phyloP scores from a whole-genome alignment of 2,329 filamentous ascomycete genomes.

The Alternaria burnsii region DNA sequence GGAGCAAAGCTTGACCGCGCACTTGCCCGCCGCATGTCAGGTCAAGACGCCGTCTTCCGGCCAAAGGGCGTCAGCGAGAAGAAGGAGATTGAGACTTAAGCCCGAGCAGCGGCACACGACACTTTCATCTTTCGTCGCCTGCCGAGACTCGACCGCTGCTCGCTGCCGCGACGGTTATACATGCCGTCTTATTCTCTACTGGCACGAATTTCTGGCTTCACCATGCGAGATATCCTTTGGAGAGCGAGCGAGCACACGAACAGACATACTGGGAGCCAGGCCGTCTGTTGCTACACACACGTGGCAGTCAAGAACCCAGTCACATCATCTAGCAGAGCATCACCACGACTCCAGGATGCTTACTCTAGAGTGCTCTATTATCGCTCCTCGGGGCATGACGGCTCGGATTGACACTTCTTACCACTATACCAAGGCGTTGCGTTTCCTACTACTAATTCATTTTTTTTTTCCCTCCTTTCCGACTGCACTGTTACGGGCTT shows the following conservation, averaged over 20 bases:
- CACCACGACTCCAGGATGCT: neutral
- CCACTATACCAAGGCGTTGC: slow-evolving; percentile 7
- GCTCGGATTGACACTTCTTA: neutral
- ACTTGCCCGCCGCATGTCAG: slow-evolving; percentile 82
- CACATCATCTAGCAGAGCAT: neutral
- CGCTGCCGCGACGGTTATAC: slow-evolving; percentile 10
- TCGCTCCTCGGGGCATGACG: neutral
- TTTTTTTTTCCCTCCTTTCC: neutral
- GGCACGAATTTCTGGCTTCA: slow-evolving; percentile 13
- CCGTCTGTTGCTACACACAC: neutral
- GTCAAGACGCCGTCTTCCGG: slow-evolving; percentile 88
- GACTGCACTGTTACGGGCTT: neutral
- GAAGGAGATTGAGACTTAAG: slow-evolving; percentile 42
- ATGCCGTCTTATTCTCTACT: slow-evolving; percentile 7
- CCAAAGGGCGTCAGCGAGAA: slow-evolving; percentile 54
- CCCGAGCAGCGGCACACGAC: neutral
- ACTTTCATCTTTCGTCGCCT: slow-evolving; percentile 3
- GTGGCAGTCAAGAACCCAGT: neutral
- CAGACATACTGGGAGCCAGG: neutral
- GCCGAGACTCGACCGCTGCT: slow-evolving; percentile 13
- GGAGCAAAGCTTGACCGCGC: slow-evolving; percentile 91
- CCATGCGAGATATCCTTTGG: slow-evolving; percentile 19
- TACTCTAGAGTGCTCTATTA: neutral
- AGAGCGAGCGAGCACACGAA: neutral
- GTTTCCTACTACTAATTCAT: slow-evolving; percentile 6